Evolutionary conservation across 176 grass and related monocot genomes (phyloP).

Genomic region (Zoysia pacifica): DNA sequence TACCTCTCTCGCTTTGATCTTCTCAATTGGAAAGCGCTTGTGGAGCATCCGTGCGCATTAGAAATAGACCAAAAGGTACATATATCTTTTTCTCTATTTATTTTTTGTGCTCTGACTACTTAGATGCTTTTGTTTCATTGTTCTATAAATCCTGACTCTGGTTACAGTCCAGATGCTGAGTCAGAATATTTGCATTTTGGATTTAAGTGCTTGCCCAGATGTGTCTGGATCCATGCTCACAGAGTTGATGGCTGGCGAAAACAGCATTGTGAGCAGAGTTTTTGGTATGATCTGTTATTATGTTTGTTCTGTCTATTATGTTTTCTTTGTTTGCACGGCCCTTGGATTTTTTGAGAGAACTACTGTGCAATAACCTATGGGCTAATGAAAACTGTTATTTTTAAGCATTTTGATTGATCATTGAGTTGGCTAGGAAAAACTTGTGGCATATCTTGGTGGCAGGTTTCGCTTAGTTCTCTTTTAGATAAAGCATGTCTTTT

Average conservation of each 20-base stretch:
- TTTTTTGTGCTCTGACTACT: slow-evolving; percentile 29
- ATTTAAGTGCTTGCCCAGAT: slow-evolving; percentile 66
- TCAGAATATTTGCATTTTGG: slow-evolving; percentile 61
- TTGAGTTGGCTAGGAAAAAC: slow-evolving; percentile 14
- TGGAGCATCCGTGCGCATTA: slow-evolving; percentile 62
- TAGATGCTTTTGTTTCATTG: slow-evolving; percentile 22
- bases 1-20: slow-evolving; percentile 81
- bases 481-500: not conserved
- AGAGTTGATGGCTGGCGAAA: slow-evolving; percentile 70
- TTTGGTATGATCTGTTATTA: slow-evolving; percentile 68
- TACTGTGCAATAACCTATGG: slow-evolving; percentile 9
- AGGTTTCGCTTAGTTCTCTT: slow-evolving; percentile 18
- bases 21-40: slow-evolving; percentile 77
- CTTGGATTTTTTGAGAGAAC: not conserved
- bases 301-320: slow-evolving; percentile 17
- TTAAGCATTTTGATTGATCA: not conserved
- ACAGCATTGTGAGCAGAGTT: slow-evolving; percentile 70
- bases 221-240: slow-evolving; percentile 59
- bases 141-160: slow-evolving; percentile 72
- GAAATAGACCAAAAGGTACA: slow-evolving; percentile 80
- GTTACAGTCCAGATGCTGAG: slow-evolving; percentile 99
- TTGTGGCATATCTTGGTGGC: slow-evolving; percentile 18
- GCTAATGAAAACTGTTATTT: too few relatives aligned
- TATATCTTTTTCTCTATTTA: slow-evolving; percentile 37
- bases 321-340: not conserved